Conservation (phyloP, 768 basidiomycete genomes). For the Pholiota microspora region DNA sequence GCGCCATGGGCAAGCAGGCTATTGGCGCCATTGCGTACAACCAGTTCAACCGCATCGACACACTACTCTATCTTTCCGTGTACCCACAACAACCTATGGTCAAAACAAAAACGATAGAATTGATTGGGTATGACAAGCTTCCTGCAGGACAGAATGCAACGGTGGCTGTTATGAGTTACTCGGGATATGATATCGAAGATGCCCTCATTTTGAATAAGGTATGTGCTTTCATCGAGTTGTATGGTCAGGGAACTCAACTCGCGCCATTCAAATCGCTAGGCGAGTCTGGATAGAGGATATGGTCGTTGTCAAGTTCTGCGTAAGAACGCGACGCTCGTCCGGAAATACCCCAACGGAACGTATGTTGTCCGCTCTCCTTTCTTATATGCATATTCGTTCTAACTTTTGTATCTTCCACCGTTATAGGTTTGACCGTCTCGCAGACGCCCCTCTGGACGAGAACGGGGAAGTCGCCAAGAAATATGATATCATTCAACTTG, state of each 20-base stretch:
- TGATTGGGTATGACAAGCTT: slow-evolving; percentile 93
- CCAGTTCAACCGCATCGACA: slow-evolving; percentile 96
- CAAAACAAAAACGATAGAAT: slow-evolving; percentile 96
- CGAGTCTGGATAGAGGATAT: slow-evolving; percentile 95
- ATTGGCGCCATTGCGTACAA: slow-evolving; percentile 99
- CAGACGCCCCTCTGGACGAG: slow-evolving; percentile 87
- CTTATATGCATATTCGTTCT: background rate
- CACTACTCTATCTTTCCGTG: slow-evolving; percentile 93
- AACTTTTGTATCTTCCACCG: slow-evolving; percentile 6
- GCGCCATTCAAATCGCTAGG: too few species aligned
- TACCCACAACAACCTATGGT: slow-evolving; percentile 99
- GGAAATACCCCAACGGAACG: slow-evolving; percentile 97
- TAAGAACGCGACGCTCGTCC: slow-evolving; percentile 91
- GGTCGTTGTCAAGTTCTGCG: slow-evolving; percentile 96
- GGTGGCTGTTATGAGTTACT: slow-evolving; percentile 98
- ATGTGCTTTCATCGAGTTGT: slow-evolving; percentile 13
- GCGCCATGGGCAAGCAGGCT: slow-evolving; percentile 99
- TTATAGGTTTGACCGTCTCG: slow-evolving; percentile 85
- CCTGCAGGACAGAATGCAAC: slow-evolving; percentile 99
- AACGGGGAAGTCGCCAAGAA: slow-evolving; percentile 77
- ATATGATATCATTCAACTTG: slow-evolving; percentile 88
- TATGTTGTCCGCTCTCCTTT: slow-evolving; percentile 40
- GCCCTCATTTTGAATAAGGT: slow-evolving; percentile 95
- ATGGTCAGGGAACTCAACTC: too few species aligned
- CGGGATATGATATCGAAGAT: slow-evolving; percentile 99